phyloP scores from a whole-genome alignment of 495 filamentous ascomycete species.

The Sordaria brevicollis region DNA sequence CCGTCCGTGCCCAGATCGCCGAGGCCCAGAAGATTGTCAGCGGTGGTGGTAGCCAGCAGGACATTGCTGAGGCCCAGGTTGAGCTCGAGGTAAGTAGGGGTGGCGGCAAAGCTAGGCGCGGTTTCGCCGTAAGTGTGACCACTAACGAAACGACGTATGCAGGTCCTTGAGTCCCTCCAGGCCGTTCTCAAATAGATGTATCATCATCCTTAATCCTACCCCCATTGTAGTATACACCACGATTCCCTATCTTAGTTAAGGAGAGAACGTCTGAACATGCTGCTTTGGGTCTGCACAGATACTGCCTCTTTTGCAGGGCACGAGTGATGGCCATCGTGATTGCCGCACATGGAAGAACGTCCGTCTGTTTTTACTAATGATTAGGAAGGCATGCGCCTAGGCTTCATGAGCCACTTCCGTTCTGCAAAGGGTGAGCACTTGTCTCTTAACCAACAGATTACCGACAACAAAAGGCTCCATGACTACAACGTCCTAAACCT shows the following conservation, averaged over 20 bases:
- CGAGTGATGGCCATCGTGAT: neutral
- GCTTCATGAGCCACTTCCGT: neutral
- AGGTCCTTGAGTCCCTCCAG: conserved; percentile 53
- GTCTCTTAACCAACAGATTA: neutral
- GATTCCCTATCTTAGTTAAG: conserved; percentile 20
- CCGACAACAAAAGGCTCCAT: neutral
- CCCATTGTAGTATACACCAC: conserved; percentile 22
- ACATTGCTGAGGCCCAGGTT: conserved; percentile 96
- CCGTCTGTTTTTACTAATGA: neutral
- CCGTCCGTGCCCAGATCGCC: conserved; percentile 66
- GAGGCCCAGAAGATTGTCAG: conserved; percentile 92
- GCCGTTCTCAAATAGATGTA: conserved; percentile 58
- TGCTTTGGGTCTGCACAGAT: conserved; percentile 6
- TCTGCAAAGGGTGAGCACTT: neutral
- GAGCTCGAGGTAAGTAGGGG: conserved; percentile 76
- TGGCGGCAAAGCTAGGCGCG: neutral
- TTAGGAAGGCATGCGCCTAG: neutral
- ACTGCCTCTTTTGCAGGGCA: neutral
- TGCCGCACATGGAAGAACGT: neutral
- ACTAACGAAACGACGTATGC: neutral
- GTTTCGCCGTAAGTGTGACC: neutral
- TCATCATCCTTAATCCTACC: conserved; percentile 4
- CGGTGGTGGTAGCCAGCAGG: conserved; percentile 89
- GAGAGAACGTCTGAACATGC: conserved; percentile 12
- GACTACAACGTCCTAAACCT: neutral